Evolutionary conservation across 352 stramenopile genomes (phyloP).

Genomic region (Thraustochytrium striatum): DNA sequence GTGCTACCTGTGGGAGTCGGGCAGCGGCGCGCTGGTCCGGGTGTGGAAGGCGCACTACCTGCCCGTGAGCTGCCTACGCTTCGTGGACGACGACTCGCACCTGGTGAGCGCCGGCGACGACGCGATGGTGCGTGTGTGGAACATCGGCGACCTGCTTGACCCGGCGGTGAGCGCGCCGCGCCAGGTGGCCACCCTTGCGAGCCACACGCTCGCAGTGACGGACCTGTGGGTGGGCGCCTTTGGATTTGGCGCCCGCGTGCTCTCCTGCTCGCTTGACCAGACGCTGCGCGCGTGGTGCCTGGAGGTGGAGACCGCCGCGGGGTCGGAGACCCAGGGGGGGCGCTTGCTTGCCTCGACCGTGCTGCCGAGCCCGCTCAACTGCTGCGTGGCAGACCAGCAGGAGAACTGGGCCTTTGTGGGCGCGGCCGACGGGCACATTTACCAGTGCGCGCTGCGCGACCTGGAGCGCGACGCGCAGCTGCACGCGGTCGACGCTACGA

Average conservation of each 20-base stretch:
- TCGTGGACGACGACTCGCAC: slow-evolving; percentile 9
- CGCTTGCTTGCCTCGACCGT: background rate
- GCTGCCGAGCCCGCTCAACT: background rate
- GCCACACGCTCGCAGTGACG: slow-evolving; percentile 27
- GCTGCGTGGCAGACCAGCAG: slow-evolving; percentile 6
- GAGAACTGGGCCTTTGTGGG: slow-evolving; percentile 37
- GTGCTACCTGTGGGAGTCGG: slow-evolving; percentile 33
- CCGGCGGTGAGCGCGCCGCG: background rate
- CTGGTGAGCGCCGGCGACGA: slow-evolving; percentile 27
- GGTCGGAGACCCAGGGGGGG: background rate
- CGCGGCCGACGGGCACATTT: slow-evolving; percentile 16
- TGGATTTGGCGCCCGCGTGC: background rate
- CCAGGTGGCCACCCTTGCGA: background rate
- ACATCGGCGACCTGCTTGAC: slow-evolving; percentile 9
- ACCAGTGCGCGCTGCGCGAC: background rate
- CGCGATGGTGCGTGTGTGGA: slow-evolving; percentile 7
- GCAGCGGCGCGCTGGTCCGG: background rate
- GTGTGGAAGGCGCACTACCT: slow-evolving; percentile 46
- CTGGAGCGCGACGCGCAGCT: background rate
- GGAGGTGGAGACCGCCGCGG: background rate
- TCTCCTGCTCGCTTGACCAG: background rate
- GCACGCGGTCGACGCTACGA: background rate
- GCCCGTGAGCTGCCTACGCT: background rate
- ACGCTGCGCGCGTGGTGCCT: slow-evolving; percentile 7
- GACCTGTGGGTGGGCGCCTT: slow-evolving; percentile 14